Base-by-base conservation (phyloP, 306 rosid species). In the Vigna reflexopilosa region DNA sequence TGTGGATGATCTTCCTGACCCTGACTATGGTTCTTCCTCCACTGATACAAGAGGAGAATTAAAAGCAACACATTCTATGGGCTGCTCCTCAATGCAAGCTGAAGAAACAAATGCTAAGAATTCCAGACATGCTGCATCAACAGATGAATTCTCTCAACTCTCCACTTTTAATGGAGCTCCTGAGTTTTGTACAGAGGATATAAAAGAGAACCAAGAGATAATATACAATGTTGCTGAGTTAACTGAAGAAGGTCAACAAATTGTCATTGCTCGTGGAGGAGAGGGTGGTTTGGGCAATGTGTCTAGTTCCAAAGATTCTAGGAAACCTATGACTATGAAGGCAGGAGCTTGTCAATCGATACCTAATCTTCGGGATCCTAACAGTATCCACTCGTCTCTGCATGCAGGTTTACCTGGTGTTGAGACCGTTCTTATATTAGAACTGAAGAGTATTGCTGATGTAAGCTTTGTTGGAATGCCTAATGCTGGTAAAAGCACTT, bases 381-480 rank as follows among this genome's bases (percentile, higher is more conserved):
- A 86, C 81, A 79, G 67, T 48, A 84, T 81, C 32, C 61, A 70
- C 86, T 81, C 93, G 40, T 76, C 86, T 76, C 61, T 50, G 51
- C 59, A 85, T 65, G 57, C 76, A 59, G 98, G 98, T 80, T 72
- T 70, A 42, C 88, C 89, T 69, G 96, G 93, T 54, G 86, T 91
- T 14, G 97, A 95, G 88, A 76, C 88, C 10, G 67, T 88, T 78
- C 87, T 95, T 54, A 86, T 91, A 72, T 85, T 93, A 80, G 96
- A 95, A 79, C 97, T 95, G 76, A 93, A 95, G 85, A 91, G 97
- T 86, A 93, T 89, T 77, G 98, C 97, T 67, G 97, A 93, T 82
- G 98, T 95, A 73, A 90, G 98, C 81, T 83, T 95, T 61, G 97
- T 95, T 65, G 99, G 98, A 79, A 92, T 95, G 89, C 99, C 99